Base-by-base conservation (phyloP, 371 early-diverging fungal genomes). In the Quaeritorhiza haematococci region DNA sequence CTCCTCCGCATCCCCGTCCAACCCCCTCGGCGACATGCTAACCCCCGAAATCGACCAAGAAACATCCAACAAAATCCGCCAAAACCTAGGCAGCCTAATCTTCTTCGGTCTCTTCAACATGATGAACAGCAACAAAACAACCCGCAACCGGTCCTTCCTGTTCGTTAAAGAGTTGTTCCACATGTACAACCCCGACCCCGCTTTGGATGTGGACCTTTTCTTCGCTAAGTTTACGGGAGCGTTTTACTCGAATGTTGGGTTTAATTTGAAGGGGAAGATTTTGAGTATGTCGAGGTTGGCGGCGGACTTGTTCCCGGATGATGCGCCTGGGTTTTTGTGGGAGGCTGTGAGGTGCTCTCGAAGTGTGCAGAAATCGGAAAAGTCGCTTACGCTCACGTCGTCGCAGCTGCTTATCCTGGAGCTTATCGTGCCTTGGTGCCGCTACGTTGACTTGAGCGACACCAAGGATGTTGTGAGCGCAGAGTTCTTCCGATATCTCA, bases 341-440 rank as follows among this genome's bases (percentile, higher is more conserved):
- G 76, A 75, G 51, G 76, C 76, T 8, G 73, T 73, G 10, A 61
- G 76, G n/a, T 71, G 73, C 59, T 68, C 67, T 0, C 63, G 73
- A 4, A 67, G 68, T 28, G 64, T 63, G 10, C 63, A 62, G 52
- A 64, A 68, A 33, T 38, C 58, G 6, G 59, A 57, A 30, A 34
- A 42, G n/a, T 27, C 49, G 29, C 44, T 56, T 4, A 58, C 61
- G 3, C 62, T 70, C 7, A 33, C 69, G 4, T 64, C 71, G n/a
- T 44, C 56, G 21, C 68, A 71, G 55, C 61, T 49, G 2, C 64
- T 68, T 62, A 62, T 75, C 33, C 46, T 71, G 5, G 70, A 72
- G 33, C 45, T 75, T 23, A 65, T 75, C 33, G 33, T 58, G 19
- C 76, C 76, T 1, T 75, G 76, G 73, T 66, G 64, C 54, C 66